Evolutionary conservation across 345 rosid species (phyloP), one percentile per base, ranked within the genome.

Genomic region (Diplotaxis tenuifolia): DNA sequence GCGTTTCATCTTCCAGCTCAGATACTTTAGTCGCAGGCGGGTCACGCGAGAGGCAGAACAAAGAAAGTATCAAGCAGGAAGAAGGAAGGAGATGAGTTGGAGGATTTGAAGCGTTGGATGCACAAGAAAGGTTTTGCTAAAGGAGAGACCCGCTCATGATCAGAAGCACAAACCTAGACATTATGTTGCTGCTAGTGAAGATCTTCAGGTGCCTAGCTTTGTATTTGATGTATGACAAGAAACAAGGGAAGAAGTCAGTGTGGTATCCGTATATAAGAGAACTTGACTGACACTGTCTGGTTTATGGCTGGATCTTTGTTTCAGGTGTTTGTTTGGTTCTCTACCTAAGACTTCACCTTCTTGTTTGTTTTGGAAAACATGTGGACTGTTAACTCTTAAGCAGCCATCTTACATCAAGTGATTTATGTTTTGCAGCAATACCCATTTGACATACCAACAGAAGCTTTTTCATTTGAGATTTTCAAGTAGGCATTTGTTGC

Each of bases 231-330:
- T 94, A 94, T 79, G 98, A 94, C 84, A 91, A 91, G 88, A 91
- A 94, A 78, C 96, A 94, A 84, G 98, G 97, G 32, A 88, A 86
- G 82, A 84, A 88, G 67, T 94, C 98, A 19, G 89, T 91, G 10
- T 94, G 98, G 98, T 85, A 89, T 78, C 98, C 98, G 0, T 94
- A 88, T 73, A 94, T 94, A 67, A 81, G 86, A 82, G 98, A 94
- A 83, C 98, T 94, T 65, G 98, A 94, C 84, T 16, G 98, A 91
- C 81, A 91, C 97, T 36, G 95, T 94, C 72, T 94, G 97, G 98
- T 94, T 94, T 82, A 94, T 94, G 98, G 98, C 96, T 72, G 98
- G 97, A 64, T 94, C 98, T 67, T 82, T 94, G 74, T 94, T 94
- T 89, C 97, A 91, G 98, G 97, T 91, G 19, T 28, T 65, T 64